Evolutionary conservation across 441 rosid genomes (phyloP).

Genomic region (Mallotus japonicus): DNA sequence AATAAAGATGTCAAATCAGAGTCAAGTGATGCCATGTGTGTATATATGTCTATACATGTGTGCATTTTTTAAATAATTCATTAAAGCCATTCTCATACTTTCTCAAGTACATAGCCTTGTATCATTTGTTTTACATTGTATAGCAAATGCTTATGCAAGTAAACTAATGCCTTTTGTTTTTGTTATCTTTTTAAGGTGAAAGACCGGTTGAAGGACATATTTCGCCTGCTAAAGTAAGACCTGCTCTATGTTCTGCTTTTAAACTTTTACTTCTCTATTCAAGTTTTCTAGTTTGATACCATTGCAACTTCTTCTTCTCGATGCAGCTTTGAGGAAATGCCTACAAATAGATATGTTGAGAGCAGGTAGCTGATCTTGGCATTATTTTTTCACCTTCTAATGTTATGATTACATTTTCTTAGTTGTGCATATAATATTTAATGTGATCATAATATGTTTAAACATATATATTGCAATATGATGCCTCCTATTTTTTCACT

Average conservation of each 20-base stretch:
- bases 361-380: constrained; percentile 62
- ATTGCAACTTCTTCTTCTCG: constrained; percentile 23
- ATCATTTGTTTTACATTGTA: background rate
- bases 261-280: constrained; percentile 13
- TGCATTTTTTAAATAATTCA: constrained; percentile 5
- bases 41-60: no score
- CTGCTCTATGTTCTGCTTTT: constrained; percentile 9
- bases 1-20: background rate
- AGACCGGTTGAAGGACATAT: constrained; percentile 72
- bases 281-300: constrained; percentile 20
- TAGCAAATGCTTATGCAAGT: background rate
- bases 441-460: background rate
- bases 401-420: constrained; percentile 11
- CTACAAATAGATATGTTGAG: constrained; percentile 89
- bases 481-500: background rate
- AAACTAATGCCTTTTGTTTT: constrained; percentile 4
- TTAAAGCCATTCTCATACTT: background rate
- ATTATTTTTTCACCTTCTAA: background rate
- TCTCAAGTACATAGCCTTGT: background rate
- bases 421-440: background rate
- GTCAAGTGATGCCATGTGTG: background rate
- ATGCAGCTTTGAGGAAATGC: constrained; percentile 96
- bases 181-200: constrained; percentile 51
- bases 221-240: constrained; percentile 76
- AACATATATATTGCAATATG: background rate